Evolutionary conservation across 129 eudicot species (phyloP).

Genomic region (Smallanthus sonchifolius): DNA sequence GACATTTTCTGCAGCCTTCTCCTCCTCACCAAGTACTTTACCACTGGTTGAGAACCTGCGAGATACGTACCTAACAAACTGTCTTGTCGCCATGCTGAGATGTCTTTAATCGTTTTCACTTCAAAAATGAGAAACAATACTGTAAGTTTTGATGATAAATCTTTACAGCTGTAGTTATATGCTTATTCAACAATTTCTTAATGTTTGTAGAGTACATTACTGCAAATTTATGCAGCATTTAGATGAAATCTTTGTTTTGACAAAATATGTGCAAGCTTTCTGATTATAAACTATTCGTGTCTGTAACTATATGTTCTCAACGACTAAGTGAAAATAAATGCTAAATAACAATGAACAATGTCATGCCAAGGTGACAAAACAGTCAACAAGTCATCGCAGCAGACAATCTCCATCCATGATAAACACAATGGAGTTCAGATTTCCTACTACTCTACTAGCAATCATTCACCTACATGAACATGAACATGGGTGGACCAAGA

Average conservation of each 20-base stretch:
- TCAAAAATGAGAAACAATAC: constrained; percentile 15
- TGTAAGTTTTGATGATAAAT: constrained; percentile 1
- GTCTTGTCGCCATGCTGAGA: constrained; percentile 61
- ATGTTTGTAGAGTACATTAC: background rate
- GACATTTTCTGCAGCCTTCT: constrained; percentile 95
- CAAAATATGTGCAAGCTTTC: background rate
- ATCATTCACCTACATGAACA: background rate
- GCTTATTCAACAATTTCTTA: background rate
- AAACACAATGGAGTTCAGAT: background rate
- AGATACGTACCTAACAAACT: constrained; percentile 49
- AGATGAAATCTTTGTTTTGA: background rate
- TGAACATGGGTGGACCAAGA: background rate
- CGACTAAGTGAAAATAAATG: background rate
- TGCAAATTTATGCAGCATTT: background rate
- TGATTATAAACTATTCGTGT: background rate
- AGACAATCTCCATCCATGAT: background rate
- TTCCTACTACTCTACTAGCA: background rate
- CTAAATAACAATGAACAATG: background rate
- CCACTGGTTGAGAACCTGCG: constrained; percentile 78
- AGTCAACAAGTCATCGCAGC: background rate
- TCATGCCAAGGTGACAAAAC: background rate
- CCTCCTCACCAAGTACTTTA: constrained; percentile 83
- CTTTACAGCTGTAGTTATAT: background rate
- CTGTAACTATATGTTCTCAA: background rate
- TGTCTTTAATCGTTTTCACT: constrained; percentile 23